Evolutionary conservation across 768 basidiomycete species (phyloP).

Genomic region (Mycena sanguinolenta): DNA sequence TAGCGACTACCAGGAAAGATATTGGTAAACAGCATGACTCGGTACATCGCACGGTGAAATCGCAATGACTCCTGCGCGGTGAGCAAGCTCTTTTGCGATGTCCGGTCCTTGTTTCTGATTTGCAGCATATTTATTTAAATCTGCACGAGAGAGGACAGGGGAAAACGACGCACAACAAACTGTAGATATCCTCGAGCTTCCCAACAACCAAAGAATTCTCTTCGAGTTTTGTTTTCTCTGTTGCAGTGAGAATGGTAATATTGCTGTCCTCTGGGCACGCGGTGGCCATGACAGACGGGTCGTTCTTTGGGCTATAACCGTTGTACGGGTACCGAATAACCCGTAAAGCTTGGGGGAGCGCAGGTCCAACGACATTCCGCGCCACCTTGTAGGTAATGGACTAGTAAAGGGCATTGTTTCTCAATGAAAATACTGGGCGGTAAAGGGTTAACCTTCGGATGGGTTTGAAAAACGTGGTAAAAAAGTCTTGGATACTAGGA

Average conservation of each 20-base stretch:
- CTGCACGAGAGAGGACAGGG: not conserved
- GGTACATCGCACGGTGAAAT: slow-evolving; percentile 41
- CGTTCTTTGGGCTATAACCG: too few relatives aligned
- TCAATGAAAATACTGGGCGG: too few relatives aligned
- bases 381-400: slow-evolving; percentile 35
- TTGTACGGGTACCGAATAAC: slow-evolving; percentile 26
- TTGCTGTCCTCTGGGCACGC: slow-evolving; percentile 12
- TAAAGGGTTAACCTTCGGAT: slow-evolving; percentile 29
- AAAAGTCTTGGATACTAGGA: slow-evolving; percentile 41
- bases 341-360: slow-evolving; percentile 42
- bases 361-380: slow-evolving; percentile 43
- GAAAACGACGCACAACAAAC: slow-evolving; percentile 37
- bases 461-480: slow-evolving; percentile 38
- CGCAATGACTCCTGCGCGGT: slow-evolving; percentile 40
- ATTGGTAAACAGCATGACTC: slow-evolving; percentile 9
- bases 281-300: slow-evolving; percentile 3
- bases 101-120: not conserved
- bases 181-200: slow-evolving; percentile 41
- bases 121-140: too few relatives aligned
- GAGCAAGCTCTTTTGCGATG: slow-evolving; percentile 33
- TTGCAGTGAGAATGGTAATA: not conserved
- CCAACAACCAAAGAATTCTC: slow-evolving; percentile 25
- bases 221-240: slow-evolving; percentile 18
- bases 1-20: not conserved
- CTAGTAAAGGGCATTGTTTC: not conserved